These are phyloP conservation scores for Linnemannia schmuckeri DNA, from an alignment of 192 early-diverging fungal species.

Conservation along the genomic window DNA sequence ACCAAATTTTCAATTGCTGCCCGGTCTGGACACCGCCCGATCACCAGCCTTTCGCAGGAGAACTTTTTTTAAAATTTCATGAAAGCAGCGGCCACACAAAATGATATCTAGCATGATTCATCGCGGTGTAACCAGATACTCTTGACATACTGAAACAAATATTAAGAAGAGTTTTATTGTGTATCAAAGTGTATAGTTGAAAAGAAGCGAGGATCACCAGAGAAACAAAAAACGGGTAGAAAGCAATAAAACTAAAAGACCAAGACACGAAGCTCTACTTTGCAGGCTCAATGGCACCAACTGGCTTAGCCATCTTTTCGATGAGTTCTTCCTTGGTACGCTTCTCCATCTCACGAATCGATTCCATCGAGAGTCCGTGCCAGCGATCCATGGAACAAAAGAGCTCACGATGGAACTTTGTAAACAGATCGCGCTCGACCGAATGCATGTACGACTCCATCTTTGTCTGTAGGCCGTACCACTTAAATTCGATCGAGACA, in stretches of 20 bases:
- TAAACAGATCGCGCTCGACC: slow-evolving; percentile 65
- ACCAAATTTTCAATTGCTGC: too few relatives aligned
- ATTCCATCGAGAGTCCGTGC: slow-evolving; percentile 82
- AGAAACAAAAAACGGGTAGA: not conserved
- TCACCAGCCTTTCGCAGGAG: too few relatives aligned
- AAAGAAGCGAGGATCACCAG: not conserved
- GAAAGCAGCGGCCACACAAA: too few relatives aligned
- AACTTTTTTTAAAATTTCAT: too few relatives aligned
- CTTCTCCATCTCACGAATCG: slow-evolving; percentile 75
- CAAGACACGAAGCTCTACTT: slow-evolving; percentile 4
- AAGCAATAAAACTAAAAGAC: not conserved
- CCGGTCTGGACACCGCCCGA: too few relatives aligned
- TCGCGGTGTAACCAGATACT: not conserved
- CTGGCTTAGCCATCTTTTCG: slow-evolving; percentile 21
- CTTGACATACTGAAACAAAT: not conserved
- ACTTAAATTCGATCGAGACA: slow-evolving; percentile 82
- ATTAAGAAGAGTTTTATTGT: not conserved
- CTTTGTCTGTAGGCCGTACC: slow-evolving; percentile 77
- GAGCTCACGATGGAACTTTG: slow-evolving; percentile 81
- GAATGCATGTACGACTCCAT: slow-evolving; percentile 77
- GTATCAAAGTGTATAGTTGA: not conserved
- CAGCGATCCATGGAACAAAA: slow-evolving; percentile 85
- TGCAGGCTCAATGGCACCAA: not conserved
- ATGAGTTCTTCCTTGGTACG: slow-evolving; percentile 73
- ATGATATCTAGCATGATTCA: not conserved